Evolutionary conservation across 768 basidiomycete species (phyloP), one percentile per base, ranked within the genome.

Genomic region (Podaxis sp.): DNA sequence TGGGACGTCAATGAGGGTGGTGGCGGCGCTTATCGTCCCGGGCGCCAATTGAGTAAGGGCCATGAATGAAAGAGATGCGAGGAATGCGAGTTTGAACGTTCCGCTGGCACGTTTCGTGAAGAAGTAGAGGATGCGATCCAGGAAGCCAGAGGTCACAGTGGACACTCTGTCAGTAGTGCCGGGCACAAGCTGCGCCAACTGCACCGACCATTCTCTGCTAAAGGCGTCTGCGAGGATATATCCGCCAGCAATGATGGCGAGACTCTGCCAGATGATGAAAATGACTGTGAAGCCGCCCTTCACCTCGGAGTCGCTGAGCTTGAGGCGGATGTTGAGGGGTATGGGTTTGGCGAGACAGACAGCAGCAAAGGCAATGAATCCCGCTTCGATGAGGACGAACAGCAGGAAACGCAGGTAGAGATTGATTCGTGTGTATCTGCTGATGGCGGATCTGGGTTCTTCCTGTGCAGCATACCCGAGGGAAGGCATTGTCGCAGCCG

Each of bases 121-220:
- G 30, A 62, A 30, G 40, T 62, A 30, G 30, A 56, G 13, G 42
- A 55, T 62, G 46, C 61, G 54, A 38, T 62, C 61, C n/a, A 62
- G 46, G 28, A 62, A 55, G 15, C 61, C 61, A 6, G 61, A 62
- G 15, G 54, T 56, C 22, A 62, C 54, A 26, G 61, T 62, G 17
- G 61, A 62, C 24, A 62, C 61, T 39, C 53, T 56, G 42, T 62
- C 61, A 3, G 54, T 55, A 12, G 51, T 62, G n/a, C 53, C 61
- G 2, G 54, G 61, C 3, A 48, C 33, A 39, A 62, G 22, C 19
- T 44, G 3, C 12, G 61, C 42, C 28, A 56, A 40, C 19, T 56
- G 61, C 24, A 56, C 61, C 4, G 61, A 63, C 61, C 61, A 63
- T 36, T 63, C 61, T 57, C 61, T 30, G 30, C 61, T 63, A 55